A percentile compares a stretch with the other conserved stretches of the same genome.
phyloP scores from a whole-genome alignment of 2,329 filamentous ascomycete species.

The Beauveria sp. region DNA sequence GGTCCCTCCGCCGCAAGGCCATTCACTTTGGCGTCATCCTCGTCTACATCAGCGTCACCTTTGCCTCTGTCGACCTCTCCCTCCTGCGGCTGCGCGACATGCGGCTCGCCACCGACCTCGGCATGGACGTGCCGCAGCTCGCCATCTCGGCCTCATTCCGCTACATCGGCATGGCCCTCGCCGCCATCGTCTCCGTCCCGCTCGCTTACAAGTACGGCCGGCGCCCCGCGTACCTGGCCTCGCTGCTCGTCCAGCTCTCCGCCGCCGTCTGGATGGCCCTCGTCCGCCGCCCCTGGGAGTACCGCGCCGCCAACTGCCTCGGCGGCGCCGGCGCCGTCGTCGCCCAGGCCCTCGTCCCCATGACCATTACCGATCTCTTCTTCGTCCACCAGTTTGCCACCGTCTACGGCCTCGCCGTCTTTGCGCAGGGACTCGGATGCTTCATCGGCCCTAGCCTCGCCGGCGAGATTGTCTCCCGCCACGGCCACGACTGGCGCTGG shows the following conservation, averaged over 20 bases:
- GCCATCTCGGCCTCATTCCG: background rate
- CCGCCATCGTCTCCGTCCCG: background rate
- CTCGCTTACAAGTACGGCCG: constrained; percentile 3
- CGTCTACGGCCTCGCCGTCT: background rate
- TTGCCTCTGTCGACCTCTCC: background rate
- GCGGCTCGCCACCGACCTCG: background rate
- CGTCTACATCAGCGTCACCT: background rate
- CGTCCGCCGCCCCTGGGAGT: background rate
- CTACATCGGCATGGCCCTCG: background rate
- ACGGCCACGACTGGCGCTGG: background rate
- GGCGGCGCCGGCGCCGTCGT: background rate
- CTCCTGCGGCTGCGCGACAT: background rate
- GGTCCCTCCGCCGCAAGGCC: background rate
- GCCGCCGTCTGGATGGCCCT: background rate
- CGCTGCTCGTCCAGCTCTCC: background rate
- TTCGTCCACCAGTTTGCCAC: constrained; percentile 4
- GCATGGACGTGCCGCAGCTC: background rate
- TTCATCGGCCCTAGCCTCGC: background rate
- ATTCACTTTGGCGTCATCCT: constrained; percentile 4
- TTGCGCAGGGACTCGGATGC: background rate
- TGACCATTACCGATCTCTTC: constrained; percentile 9
- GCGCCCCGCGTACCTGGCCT: background rate
- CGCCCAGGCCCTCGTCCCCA: constrained; percentile 1
- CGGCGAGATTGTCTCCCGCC: background rate
- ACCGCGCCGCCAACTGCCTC: background rate